Percentiles rank a stretch among this genome's conserved stretches.
Evolutionary conservation across 176 grass and related monocot species (phyloP).

Genomic region (Oryza officinalis): DNA sequence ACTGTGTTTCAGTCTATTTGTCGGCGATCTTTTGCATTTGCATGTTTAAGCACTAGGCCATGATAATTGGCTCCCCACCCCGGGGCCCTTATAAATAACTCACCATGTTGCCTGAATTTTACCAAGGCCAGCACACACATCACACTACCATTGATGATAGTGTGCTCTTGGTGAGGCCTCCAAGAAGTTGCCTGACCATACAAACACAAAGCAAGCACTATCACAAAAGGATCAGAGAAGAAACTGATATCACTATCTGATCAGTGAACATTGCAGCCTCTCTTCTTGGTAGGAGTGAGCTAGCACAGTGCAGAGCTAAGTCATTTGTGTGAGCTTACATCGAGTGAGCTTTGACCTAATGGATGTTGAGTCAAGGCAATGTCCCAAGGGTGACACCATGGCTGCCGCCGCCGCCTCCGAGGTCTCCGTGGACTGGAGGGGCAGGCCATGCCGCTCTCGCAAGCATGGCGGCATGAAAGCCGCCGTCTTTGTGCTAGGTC

Average conservation of each 20-base stretch:
- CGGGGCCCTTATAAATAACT: conserved; percentile 72
- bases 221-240: conserved; percentile 10
- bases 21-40: neutral
- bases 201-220: neutral
- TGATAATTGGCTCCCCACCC: conserved; percentile 16
- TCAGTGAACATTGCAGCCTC: neutral
- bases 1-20: conserved; percentile 13
- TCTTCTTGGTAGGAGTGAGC: neutral
- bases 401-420: conserved; percentile 42
- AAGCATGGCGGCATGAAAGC: conserved; percentile 96
- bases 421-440: conserved; percentile 84
- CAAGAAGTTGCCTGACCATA: conserved; percentile 11
- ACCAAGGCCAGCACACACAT: conserved; percentile 44
- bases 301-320: neutral
- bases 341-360: conserved; percentile 7
- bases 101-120: conserved; percentile 40
- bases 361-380: conserved; percentile 71
- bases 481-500: conserved; percentile 78
- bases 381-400: conserved; percentile 51
- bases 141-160: conserved; percentile 24
- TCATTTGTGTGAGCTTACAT: neutral
- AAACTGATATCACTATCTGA: neutral
- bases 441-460: conserved; percentile 50
- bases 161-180: conserved; percentile 22
- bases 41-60: neutral